Evolutionary conservation across 1,139 yeast species (phyloP).

Genomic region (Taphrina pruni): DNA sequence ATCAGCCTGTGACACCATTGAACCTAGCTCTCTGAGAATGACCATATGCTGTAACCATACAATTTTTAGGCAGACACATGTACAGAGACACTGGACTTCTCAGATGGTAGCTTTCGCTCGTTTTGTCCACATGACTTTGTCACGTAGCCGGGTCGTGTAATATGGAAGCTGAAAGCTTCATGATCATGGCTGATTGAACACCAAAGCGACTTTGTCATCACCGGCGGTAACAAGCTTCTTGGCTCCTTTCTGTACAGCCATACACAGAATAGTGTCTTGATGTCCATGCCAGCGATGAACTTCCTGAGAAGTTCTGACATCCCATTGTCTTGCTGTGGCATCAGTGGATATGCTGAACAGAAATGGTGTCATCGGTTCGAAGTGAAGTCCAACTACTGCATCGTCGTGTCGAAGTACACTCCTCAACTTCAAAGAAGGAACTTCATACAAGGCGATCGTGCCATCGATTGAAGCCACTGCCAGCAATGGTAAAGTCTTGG

Average conservation of each 20-base stretch:
- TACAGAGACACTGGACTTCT: too few relatives aligned
- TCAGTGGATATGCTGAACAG: conserved; percentile 80
- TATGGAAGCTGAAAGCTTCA: background rate
- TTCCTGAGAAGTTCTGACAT: conserved; percentile 79
- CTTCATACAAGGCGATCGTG: conserved; percentile 77
- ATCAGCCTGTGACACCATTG: too few relatives aligned
- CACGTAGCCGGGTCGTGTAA: too few relatives aligned
- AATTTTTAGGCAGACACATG: too few relatives aligned
- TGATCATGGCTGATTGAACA: conserved; percentile 49
- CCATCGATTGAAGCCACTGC: conserved; percentile 92
- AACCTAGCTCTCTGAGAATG: too few relatives aligned
- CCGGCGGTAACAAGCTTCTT: conserved; percentile 88
- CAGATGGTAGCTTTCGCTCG: too few relatives aligned
- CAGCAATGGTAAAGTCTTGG: conserved; percentile 70
- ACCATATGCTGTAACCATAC: too few relatives aligned
- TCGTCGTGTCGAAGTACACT: conserved; percentile 71
- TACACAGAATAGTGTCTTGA: conserved; percentile 90
- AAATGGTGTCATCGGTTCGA: conserved; percentile 62
- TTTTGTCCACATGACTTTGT: too few relatives aligned
- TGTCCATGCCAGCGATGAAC: conserved; percentile 86
- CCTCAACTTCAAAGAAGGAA: conserved; percentile 85
- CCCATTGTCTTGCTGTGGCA: conserved; percentile 86
- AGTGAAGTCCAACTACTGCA: conserved; percentile 80
- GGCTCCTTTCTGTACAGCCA: conserved; percentile 68
- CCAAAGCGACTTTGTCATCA: conserved; percentile 91